Evolutionary conservation across 2,329 filamentous ascomycete species (phyloP).

Genomic region (Hypoxylon sp.): DNA sequence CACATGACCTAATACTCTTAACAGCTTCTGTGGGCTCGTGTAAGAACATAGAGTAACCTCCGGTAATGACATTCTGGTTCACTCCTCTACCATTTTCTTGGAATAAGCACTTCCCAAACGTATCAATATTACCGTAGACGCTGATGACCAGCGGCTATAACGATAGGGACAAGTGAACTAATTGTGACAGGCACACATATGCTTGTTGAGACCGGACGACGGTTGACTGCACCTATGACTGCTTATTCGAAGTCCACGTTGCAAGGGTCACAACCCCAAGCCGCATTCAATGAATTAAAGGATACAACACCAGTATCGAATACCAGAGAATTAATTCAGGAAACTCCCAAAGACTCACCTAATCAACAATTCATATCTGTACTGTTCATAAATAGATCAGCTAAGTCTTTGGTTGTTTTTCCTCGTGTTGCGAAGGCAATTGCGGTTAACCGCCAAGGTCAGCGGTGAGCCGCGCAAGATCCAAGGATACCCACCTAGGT

Average conservation of each 20-base stretch:
- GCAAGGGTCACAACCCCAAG: neutral
- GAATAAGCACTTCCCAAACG: no score
- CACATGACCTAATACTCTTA: neutral
- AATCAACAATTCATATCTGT: neutral
- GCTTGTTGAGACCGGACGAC: neutral
- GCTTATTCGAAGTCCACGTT: neutral
- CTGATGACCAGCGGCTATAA: no score
- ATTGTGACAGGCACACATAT: neutral
- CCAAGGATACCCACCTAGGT: neutral
- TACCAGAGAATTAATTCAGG: neutral
- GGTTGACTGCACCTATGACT: neutral
- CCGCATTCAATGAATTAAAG: neutral
- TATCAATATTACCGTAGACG: no score
- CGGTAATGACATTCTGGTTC: neutral
- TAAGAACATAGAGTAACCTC: neutral
- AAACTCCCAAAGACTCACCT: neutral
- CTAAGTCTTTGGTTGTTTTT: neutral
- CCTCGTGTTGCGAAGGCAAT: neutral
- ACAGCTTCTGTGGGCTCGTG: neutral
- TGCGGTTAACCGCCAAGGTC: neutral
- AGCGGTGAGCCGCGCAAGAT: neutral
- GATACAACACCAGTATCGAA: neutral
- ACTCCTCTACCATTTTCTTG: neutral
- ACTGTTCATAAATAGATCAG: neutral
- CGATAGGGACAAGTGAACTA: no score